Evolutionary conservation across 768 basidiomycete species (phyloP).

Genomic region (Hericium coralloides): DNA sequence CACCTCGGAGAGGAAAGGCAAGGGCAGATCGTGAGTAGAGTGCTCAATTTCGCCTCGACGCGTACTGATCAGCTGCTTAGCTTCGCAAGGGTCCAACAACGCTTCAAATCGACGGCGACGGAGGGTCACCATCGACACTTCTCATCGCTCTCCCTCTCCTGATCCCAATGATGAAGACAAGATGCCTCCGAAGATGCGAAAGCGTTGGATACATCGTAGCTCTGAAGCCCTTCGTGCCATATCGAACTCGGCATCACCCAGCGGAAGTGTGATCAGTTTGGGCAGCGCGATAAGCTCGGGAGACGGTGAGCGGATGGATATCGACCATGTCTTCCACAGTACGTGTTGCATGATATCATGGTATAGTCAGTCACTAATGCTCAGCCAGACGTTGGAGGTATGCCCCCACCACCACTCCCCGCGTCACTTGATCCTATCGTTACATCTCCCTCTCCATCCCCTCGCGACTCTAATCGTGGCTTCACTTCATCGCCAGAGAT

Average conservation of each 20-base stretch:
- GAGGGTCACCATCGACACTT: neutral
- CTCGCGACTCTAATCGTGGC: conserved; percentile 2
- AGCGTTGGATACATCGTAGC: conserved; percentile 15
- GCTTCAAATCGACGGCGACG: neutral
- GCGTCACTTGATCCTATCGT: conserved; percentile 34
- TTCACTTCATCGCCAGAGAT: conserved; percentile 7
- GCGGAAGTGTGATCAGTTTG: conserved; percentile 13
- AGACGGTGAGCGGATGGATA: conserved; percentile 13
- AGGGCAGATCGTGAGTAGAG: conserved; percentile 17
- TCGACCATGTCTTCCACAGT: conserved; percentile 18
- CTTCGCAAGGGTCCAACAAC: neutral
- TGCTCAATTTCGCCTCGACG: neutral
- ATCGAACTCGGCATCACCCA: conserved; percentile 10
- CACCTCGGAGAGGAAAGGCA: conserved; percentile 22
- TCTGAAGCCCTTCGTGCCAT: conserved; percentile 8
- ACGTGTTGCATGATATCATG: neutral
- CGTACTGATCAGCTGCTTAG: neutral
- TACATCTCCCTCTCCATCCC: conserved; percentile 19
- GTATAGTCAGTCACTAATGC: neutral
- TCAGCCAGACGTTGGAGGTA: conserved; percentile 26
- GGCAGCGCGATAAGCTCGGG: conserved; percentile 12
- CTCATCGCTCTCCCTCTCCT: conserved; percentile 11
- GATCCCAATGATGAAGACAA: conserved; percentile 9
- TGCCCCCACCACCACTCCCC: conserved; percentile 47
- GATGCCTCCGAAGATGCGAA: conserved; percentile 15